phyloP scores from a whole-genome alignment of 306 rosid genomes.

The Cucurbita maxima region DNA sequence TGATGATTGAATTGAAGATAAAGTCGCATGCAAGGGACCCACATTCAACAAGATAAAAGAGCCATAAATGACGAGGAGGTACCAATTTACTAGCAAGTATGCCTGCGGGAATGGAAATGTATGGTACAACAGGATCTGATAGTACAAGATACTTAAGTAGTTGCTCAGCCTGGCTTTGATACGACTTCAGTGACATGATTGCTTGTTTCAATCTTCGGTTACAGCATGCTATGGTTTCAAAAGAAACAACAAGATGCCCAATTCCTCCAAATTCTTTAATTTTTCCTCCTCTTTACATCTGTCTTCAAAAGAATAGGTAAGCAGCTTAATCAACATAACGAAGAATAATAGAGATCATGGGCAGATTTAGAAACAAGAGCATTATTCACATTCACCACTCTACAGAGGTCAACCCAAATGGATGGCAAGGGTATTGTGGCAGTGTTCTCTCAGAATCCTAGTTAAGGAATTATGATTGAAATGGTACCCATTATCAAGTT shows the following conservation, averaged over 20 bases:
- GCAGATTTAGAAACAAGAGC: not conserved
- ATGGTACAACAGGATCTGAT: conserved; percentile 50
- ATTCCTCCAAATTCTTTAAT: not conserved
- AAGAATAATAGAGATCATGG: not conserved
- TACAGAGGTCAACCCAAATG: not conserved
- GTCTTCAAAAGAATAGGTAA: not conserved
- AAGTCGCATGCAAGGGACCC: conserved; percentile 1
- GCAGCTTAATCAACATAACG: not conserved
- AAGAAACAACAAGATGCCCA: not conserved
- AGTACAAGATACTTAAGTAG: conserved; percentile 49
- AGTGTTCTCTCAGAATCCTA: not conserved
- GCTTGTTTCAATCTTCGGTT: conserved; percentile 30
- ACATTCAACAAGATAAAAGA: conserved; percentile 3
- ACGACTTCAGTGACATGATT: conserved; percentile 40
- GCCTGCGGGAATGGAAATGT: conserved; percentile 54
- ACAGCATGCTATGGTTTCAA: conserved; percentile 10
- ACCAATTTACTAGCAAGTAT: conserved; percentile 78
- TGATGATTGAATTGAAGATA: not conserved
- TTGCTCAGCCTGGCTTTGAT: conserved; percentile 41
- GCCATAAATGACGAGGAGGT: conserved; percentile 3
- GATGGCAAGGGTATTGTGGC: not conserved
- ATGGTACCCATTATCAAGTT: not conserved
- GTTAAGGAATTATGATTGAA: not conserved
- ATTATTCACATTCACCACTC: not conserved
- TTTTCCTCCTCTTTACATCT: not conserved